Evolutionary conservation across 306 rosid genomes (phyloP).

Genomic region (Arachis stenosperma): DNA sequence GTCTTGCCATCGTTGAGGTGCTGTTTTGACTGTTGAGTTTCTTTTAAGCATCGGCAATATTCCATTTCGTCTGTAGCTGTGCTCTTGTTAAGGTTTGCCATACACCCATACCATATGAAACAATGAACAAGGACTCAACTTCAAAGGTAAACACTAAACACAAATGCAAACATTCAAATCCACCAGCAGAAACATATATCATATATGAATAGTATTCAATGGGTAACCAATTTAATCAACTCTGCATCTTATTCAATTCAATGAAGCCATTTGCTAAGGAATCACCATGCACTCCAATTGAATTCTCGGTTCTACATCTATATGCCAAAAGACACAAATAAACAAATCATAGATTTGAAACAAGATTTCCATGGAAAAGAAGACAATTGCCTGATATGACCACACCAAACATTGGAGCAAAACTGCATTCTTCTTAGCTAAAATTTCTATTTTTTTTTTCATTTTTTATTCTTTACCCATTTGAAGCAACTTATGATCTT

Average conservation of each 20-base stretch:
- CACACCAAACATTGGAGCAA: background rate
- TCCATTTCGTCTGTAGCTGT: conserved; percentile 84
- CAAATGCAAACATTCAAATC: conserved; percentile 5
- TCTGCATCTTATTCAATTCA: background rate
- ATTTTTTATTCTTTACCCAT: background rate
- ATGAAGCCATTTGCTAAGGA: too few relatives aligned
- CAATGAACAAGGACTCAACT: conserved; percentile 23
- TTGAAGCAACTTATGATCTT: background rate
- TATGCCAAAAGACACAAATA: conserved; percentile 7
- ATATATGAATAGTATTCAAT: conserved; percentile 1
- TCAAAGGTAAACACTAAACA: background rate
- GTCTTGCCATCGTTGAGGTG: conserved; percentile 98
- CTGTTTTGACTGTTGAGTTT: conserved; percentile 67
- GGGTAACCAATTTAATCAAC: background rate
- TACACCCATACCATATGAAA: conserved; percentile 11
- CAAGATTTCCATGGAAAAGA: background rate
- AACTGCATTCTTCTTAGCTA: background rate
- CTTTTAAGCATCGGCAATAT: conserved; percentile 94
- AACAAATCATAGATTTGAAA: background rate
- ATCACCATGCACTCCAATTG: too few relatives aligned
- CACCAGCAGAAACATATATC: background rate
- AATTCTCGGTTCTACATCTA: background rate
- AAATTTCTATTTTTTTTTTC: background rate
- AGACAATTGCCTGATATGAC: background rate
- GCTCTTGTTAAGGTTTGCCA: conserved; percentile 47